A percentile compares a stretch with the other conserved stretches of the same genome.
These are phyloP conservation scores for Fraxinus albicans DNA, from an alignment of 305 asterid genomes.

Conservation along the genomic window DNA sequence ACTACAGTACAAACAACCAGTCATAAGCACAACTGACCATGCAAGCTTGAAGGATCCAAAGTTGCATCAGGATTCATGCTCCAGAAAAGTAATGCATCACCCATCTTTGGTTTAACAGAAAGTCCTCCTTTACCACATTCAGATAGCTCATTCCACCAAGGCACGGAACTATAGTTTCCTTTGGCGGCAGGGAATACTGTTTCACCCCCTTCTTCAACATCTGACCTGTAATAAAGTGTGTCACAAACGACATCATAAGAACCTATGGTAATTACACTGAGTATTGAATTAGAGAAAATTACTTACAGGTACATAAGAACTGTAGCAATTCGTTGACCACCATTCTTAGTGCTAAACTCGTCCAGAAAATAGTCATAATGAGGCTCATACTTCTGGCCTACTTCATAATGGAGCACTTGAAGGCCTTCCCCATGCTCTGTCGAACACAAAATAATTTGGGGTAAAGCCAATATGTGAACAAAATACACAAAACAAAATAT, in stretches of 20 bases:
- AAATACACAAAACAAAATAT: background rate
- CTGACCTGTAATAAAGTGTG: conserved; percentile 58
- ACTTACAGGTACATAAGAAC: conserved; percentile 94
- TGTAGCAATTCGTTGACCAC: conserved; percentile 97
- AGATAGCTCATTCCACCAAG: conserved; percentile 94
- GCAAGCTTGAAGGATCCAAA: conserved; percentile 89
- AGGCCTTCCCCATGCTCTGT: conserved; percentile 97
- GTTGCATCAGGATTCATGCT: conserved; percentile 92
- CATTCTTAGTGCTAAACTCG: conserved; percentile 78
- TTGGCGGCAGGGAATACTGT: conserved; percentile 89
- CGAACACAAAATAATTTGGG: conserved; percentile 16
- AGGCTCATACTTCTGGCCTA: conserved; percentile 90
- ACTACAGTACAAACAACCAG: background rate
- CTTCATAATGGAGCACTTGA: conserved; percentile 91
- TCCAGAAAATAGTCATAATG: conserved; percentile 91
- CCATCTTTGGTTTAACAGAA: conserved; percentile 88
- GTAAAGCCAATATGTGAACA: conserved; percentile 17
- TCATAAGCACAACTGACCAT: conserved; percentile 58
- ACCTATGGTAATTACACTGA: background rate
- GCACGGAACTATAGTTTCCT: conserved; percentile 74
- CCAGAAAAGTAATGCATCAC: conserved; percentile 98
- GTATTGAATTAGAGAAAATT: conserved; percentile 19
- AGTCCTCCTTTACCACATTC: conserved; percentile 90
- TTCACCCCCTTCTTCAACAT: conserved; percentile 99
- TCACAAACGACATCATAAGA: conserved; percentile 19